These are phyloP conservation scores for Plasmodium vivax DNA, from an alignment of 169 alveolate species.

Conservation along the genomic window DNA sequence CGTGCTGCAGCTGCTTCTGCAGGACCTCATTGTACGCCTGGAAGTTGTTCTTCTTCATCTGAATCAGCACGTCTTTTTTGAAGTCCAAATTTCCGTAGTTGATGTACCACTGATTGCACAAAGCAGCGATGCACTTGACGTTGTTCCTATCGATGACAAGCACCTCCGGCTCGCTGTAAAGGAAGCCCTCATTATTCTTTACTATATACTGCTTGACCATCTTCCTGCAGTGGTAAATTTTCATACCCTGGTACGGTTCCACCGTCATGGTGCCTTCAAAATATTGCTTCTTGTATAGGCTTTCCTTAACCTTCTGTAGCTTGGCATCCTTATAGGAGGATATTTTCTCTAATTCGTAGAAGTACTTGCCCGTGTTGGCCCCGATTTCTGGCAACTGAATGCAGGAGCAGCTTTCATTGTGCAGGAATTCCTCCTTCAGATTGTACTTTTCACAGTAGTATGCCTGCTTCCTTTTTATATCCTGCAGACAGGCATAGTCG, in stretches of 20 bases:
- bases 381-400: constrained; percentile 92
- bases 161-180: constrained; percentile 97
- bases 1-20: constrained; percentile 91
- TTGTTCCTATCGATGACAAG: constrained; percentile 96
- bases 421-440: constrained; percentile 81
- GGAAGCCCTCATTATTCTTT: constrained; percentile 82
- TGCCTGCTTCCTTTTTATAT: constrained; percentile 90
- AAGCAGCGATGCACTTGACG: constrained; percentile 96
- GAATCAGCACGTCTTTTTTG: constrained; percentile 92
- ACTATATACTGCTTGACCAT: constrained; percentile 81
- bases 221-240: constrained; percentile 88
- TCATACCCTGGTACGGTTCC: constrained; percentile 92
- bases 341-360: constrained; percentile 87
- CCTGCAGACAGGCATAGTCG: constrained; percentile 96
- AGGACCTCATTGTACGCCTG: constrained; percentile 85
- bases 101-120: constrained; percentile 97
- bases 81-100: constrained; percentile 97
- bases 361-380: constrained; percentile 83
- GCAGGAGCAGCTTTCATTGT: constrained; percentile 93
- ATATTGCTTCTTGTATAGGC: constrained; percentile 96
- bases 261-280: constrained; percentile 96
- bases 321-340: constrained; percentile 94
- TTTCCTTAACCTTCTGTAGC: constrained; percentile 95
- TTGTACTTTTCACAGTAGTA: constrained; percentile 84
- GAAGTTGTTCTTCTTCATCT: constrained; percentile 85